Percentiles rank a stretch among this genome's conserved stretches.
These are phyloP conservation scores for Hyaloperonospora arabidopsidis DNA, from an alignment of 352 stramenopile genomes.

Conservation along the genomic window DNA sequence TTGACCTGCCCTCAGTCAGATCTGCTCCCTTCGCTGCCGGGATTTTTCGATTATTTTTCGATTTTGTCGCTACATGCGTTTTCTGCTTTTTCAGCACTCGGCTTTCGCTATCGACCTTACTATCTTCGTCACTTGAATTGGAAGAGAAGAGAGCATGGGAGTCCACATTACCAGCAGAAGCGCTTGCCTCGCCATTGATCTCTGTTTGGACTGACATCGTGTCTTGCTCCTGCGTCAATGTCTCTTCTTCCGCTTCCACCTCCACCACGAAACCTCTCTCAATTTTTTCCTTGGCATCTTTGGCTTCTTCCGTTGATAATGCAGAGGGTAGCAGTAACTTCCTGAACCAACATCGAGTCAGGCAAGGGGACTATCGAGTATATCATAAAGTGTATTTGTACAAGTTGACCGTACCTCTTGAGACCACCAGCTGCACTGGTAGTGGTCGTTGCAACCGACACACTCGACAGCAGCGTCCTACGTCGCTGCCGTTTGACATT, in stretches of 20 bases:
- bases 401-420: slow-evolving; percentile 18
- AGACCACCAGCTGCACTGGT: slow-evolving; percentile 5
- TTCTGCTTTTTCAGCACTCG: slow-evolving; percentile 8
- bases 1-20: background rate
- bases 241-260: background rate
- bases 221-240: slow-evolving; percentile 5
- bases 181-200: slow-evolving; percentile 4
- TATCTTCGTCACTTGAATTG: slow-evolving; percentile 18
- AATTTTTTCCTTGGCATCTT: slow-evolving; percentile 30
- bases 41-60: background rate
- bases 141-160: slow-evolving; percentile 25
- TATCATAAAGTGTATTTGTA: slow-evolving; percentile 1
- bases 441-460: slow-evolving; percentile 7
- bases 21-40: background rate
- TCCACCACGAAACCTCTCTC: slow-evolving; percentile 30
- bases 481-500: slow-evolving; percentile 19
- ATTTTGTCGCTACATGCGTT: slow-evolving; percentile 9
- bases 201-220: background rate
- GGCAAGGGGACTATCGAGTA: slow-evolving; percentile 1
- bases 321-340: slow-evolving; percentile 30
- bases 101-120: background rate
- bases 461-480: slow-evolving; percentile 10
- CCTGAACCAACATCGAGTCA: slow-evolving; percentile 5
- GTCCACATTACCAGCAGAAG: slow-evolving; percentile 14
- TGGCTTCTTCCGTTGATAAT: slow-evolving; percentile 29